Conservation (phyloP, 1,139 yeast species). For the Candida frijolesensis region DNA sequence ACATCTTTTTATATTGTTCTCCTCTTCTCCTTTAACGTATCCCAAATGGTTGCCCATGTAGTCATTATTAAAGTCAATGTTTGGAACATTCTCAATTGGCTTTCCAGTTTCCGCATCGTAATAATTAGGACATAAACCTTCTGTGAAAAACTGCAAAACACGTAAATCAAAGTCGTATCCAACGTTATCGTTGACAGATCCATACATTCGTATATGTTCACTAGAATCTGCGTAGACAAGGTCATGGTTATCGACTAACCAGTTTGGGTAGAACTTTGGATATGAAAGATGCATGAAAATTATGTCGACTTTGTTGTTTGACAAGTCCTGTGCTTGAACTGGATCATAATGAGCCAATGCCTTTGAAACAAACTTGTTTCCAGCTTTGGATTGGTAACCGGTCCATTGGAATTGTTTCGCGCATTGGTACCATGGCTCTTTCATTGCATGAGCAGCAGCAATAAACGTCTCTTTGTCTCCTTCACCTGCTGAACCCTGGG, state of each 20-base stretch:
- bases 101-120: slow-evolving; percentile 29
- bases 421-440: slow-evolving; percentile 56
- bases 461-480: slow-evolving; percentile 73
- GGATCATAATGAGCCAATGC: slow-evolving; percentile 68
- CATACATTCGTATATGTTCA: slow-evolving; percentile 51
- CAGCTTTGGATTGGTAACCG: slow-evolving; percentile 48
- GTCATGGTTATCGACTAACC: slow-evolving; percentile 50
- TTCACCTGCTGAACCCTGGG: slow-evolving; percentile 73
- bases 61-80: slow-evolving; percentile 21
- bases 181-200: slow-evolving; percentile 39
- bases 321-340: slow-evolving; percentile 22
- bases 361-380: slow-evolving; percentile 46
- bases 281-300: slow-evolving; percentile 64
- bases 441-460: slow-evolving; percentile 59
- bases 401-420: slow-evolving; percentile 51
- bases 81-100: slow-evolving; percentile 29
- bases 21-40: slow-evolving; percentile 29
- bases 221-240: slow-evolving; percentile 38
- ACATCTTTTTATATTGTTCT: slow-evolving; percentile 32
- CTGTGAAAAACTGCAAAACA: slow-evolving; percentile 37
- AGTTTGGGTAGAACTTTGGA: slow-evolving; percentile 60
- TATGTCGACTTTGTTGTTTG: slow-evolving; percentile 24
- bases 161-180: slow-evolving; percentile 58
- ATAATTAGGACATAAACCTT: slow-evolving; percentile 41
- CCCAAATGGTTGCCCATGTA: slow-evolving; percentile 39